A percentile compares a stretch with the other conserved stretches of the same genome.
Conservation (phyloP, 306 rosid species). For the Hippophae rhamnoides region DNA sequence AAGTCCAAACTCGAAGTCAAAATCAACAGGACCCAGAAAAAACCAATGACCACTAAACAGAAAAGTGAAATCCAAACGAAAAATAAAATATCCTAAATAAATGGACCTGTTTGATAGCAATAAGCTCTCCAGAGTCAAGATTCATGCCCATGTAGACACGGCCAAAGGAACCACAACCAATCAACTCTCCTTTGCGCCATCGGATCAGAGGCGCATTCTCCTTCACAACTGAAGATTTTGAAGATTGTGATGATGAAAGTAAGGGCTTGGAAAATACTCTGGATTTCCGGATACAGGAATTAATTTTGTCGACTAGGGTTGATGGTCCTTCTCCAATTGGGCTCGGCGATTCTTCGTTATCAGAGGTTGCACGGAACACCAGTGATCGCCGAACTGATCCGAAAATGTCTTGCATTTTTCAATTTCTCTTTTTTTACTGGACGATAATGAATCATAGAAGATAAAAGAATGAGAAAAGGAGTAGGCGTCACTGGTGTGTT, state of each 20-base stretch:
- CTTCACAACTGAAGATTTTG: slow-evolving; percentile 24
- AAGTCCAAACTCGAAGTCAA: not conserved
- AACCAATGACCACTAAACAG: not conserved
- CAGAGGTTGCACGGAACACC: slow-evolving; percentile 70
- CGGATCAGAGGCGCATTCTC: slow-evolving; percentile 58
- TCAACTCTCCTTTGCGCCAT: slow-evolving; percentile 99
- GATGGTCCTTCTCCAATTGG: slow-evolving; percentile 30
- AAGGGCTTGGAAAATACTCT: slow-evolving; percentile 70
- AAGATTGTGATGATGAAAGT: slow-evolving; percentile 29
- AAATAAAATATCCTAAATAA: not conserved
- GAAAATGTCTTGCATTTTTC: slow-evolving; percentile 77
- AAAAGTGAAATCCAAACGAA: not conserved
- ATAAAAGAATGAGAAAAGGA: slow-evolving; percentile 9
- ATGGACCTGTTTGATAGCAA: slow-evolving; percentile 84
- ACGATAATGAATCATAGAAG: not conserved
- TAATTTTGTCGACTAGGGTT: slow-evolving; percentile 73
- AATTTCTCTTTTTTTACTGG: not conserved
- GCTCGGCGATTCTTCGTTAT: slow-evolving; percentile 36
- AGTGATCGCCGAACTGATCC: slow-evolving; percentile 98
- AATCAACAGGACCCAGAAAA: not conserved
- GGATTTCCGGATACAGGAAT: slow-evolving; percentile 67
- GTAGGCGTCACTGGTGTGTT: slow-evolving; percentile 21
- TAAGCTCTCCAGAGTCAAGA: slow-evolving; percentile 97
- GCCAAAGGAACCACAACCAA: slow-evolving; percentile 97
- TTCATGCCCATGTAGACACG: slow-evolving; percentile 99